Conservation (phyloP, 1,139 yeast species). For the Wickerhamomyces sp. region DNA sequence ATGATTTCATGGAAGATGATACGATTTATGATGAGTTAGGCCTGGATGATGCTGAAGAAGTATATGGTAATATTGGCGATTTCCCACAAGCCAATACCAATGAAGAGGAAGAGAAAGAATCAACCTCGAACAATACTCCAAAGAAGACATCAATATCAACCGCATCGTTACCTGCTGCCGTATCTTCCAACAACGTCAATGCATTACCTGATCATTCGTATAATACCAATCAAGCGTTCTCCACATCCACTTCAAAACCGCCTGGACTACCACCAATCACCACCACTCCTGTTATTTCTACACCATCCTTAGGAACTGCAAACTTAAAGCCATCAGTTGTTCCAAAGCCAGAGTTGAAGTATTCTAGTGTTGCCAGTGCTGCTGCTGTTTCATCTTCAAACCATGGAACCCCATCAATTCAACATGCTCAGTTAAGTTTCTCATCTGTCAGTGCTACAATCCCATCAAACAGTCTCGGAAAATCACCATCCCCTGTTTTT, state of each 20-base stretch:
- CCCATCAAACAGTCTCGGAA: not conserved
- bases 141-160: constrained; percentile 13
- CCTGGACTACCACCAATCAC: not conserved
- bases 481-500: constrained; percentile 1
- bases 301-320: constrained; percentile 14
- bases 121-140: constrained; percentile 13
- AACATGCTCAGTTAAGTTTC: constrained; percentile 2
- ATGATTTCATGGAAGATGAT: constrained; percentile 94
- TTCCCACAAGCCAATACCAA: constrained; percentile 35
- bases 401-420: constrained; percentile 21
- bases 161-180: constrained; percentile 12
- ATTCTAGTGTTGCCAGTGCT: constrained; percentile 68
- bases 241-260: constrained; percentile 4
- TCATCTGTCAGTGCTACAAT: not conserved
- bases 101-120: constrained; percentile 19
- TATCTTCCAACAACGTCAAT: not conserved
- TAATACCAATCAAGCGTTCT: not conserved
- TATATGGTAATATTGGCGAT: constrained; percentile 45
- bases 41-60: constrained; percentile 62
- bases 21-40: constrained; percentile 87
- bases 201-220: not conserved
- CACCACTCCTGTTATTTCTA: constrained; percentile 10
- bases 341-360: constrained; percentile 56
- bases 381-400: constrained; percentile 12
- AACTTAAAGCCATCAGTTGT: constrained; percentile 23